Evolutionary conservation across 208 protist species (phyloP).

Genomic region (Trypanosoma rangeli): DNA sequence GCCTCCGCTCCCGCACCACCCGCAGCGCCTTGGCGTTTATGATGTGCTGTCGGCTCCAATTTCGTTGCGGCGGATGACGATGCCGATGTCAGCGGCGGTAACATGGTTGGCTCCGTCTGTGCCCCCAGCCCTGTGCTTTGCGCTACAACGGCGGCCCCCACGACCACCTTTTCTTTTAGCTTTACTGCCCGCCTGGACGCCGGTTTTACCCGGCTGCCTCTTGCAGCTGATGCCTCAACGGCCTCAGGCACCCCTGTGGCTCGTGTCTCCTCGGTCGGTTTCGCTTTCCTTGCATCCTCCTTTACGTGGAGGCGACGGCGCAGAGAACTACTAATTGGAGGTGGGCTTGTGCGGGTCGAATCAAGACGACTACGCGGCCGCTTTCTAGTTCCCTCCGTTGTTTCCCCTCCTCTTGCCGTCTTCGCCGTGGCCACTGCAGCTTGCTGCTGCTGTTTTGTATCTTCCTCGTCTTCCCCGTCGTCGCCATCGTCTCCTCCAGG

Average conservation of each 20-base stretch:
- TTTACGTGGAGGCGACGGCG: conserved; percentile 3
- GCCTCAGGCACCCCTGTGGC: background rate
- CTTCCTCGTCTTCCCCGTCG: conserved; percentile 18
- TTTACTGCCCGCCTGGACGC: background rate
- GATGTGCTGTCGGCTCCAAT: background rate
- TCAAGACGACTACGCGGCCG: conserved; percentile 27
- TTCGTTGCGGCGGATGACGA: background rate
- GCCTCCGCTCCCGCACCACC: background rate
- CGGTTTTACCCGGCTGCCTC: background rate
- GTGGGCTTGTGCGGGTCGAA: conserved; percentile 24
- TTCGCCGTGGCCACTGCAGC: conserved; percentile 6
- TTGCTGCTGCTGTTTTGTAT: too few relatives aligned
- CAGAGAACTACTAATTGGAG: conserved; percentile 4
- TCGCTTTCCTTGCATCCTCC: background rate
- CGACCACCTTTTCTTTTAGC: conserved; percentile 3
- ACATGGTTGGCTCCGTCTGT: background rate
- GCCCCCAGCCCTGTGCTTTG: background rate
- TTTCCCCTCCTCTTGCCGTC: background rate
- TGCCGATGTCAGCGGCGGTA: background rate
- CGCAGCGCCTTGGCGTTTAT: background rate
- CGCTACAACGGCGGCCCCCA: background rate
- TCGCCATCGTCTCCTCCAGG: background rate
- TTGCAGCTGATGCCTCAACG: background rate
- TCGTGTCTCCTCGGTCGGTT: background rate
- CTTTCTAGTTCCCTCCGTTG: background rate